Percentiles rank a stretch among this genome's conserved stretches.
These are phyloP conservation scores for Raphanus sativus DNA, from an alignment of 345 rosid species.

Conservation along the genomic window DNA sequence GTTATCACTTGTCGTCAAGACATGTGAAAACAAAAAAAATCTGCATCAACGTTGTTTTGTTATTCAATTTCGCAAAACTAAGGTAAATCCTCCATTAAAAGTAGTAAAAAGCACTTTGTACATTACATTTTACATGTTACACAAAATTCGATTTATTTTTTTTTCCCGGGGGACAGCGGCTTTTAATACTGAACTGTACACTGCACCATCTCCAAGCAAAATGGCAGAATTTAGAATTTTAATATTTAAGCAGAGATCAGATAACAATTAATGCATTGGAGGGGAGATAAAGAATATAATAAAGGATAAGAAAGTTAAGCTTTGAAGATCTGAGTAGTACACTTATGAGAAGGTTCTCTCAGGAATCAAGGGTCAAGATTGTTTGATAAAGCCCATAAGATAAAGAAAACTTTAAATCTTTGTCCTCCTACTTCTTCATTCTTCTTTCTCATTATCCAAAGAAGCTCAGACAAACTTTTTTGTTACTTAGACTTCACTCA, in stretches of 20 bases:
- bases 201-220: slow-evolving; percentile 52
- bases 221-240: slow-evolving; percentile 8
- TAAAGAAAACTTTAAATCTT: slow-evolving; percentile 15
- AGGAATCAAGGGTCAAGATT: slow-evolving; percentile 88
- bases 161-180: slow-evolving; percentile 61
- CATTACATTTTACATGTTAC: slow-evolving; percentile 11
- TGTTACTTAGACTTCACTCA: slow-evolving; percentile 39
- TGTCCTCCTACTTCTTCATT: slow-evolving; percentile 4
- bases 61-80: slow-evolving; percentile 21
- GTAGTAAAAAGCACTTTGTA: slow-evolving; percentile 30
- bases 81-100: slow-evolving; percentile 22
- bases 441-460: slow-evolving; percentile 27
- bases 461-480: slow-evolving; percentile 21
- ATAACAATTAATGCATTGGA: slow-evolving; percentile 33
- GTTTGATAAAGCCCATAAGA: slow-evolving; percentile 59
- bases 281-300: slow-evolving; percentile 24
- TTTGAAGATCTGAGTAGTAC: slow-evolving; percentile 44
- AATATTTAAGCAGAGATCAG: neutral
- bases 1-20: slow-evolving; percentile 19
- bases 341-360: slow-evolving; percentile 77
- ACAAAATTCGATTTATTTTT: slow-evolving; percentile 20
- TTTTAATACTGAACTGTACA: slow-evolving; percentile 67
- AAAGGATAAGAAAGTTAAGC: slow-evolving; percentile 10
- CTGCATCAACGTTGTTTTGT: slow-evolving; percentile 13
- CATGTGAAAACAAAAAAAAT: slow-evolving; percentile 18